Evolutionary conservation across 78 protist genomes (phyloP).

Genomic region (Emiliania huxleyi): DNA sequence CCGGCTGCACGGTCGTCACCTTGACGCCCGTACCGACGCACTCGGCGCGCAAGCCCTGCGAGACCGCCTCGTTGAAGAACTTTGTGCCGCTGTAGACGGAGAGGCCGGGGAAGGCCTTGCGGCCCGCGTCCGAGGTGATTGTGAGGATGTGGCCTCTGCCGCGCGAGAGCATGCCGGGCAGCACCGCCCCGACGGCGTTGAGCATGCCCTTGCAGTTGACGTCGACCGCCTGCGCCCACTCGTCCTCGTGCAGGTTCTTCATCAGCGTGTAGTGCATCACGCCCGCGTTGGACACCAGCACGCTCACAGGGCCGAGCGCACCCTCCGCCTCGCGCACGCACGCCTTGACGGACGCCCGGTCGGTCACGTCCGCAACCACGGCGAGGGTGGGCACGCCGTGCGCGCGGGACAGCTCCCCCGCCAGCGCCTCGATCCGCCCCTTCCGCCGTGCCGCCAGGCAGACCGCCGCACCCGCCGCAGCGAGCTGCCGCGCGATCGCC

Average conservation of each 20-base stretch:
- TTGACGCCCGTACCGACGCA: not conserved
- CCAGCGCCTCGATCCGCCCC: no score
- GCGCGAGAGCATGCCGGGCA: slow-evolving; percentile 8
- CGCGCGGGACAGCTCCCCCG: no score
- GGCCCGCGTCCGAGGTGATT: slow-evolving; percentile 31
- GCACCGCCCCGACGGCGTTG: slow-evolving; percentile 14
- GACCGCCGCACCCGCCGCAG: no score
- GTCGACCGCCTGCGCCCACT: slow-evolving; percentile 31
- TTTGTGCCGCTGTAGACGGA: slow-evolving; percentile 36
- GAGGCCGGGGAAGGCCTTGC: slow-evolving; percentile 42
- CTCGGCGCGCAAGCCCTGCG: slow-evolving; percentile 43
- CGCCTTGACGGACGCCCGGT: no score
- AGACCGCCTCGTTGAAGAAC: slow-evolving; percentile 3
- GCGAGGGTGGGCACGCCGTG: no score
- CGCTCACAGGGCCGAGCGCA: not conserved
- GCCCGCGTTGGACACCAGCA: slow-evolving; percentile 24
- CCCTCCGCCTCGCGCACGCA: no score
- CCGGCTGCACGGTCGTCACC: slow-evolving; percentile 45
- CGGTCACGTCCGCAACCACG: no score
- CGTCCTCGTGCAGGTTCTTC: not conserved
- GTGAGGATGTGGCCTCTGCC: slow-evolving; percentile 5
- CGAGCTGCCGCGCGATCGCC: no score
- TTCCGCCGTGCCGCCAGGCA: no score
- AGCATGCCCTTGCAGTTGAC: slow-evolving; percentile 34
- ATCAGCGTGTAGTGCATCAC: slow-evolving; percentile 26